Evolutionary conservation across 495 filamentous ascomycete species (phyloP), one percentile per base, ranked within the genome.

Genomic region (Jackrogersella multiformis): DNA sequence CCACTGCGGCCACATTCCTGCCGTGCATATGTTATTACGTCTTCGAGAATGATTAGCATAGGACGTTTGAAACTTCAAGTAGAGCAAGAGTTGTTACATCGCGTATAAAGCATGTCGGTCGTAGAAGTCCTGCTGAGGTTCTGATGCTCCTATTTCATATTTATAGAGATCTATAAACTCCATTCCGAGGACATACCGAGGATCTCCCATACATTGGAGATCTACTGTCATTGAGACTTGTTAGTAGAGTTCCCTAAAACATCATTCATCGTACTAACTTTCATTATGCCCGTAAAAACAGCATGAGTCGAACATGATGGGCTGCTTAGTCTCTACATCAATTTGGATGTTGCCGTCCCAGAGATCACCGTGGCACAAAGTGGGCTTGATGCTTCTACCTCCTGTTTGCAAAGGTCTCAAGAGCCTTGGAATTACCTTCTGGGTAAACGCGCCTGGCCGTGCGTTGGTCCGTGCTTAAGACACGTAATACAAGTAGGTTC

Each of bases 211-310:
- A 36, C 65, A 69, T 61, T 63, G 57, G n/a, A 53, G 49, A 13
- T 53, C 49, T 15, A 53, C 49, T 53, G 21, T 5, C n/a, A 21
- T 53, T 7, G 30, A 20, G 15, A 10, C 4, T 53, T 10, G 30
- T 36, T 16, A 53, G 49, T 21, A 21, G n/a, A 35, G 7, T 3
- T 21, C 7, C 15, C 5, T 21, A 10, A 20, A 23, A 0, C 1
- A 20, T 35, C 12, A n/a, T n/a, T 36, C 7, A 2, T 16, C 16
- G 16, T 36, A 36, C 65, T 41, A 8, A 68, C 65, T 76, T 66
- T 86, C 83, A 45, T 83, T 79, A 53, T 86, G 83, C 0, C 77
- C 82, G 61, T 80, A 86, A 61, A 76, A 80, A 6, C 59, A 73
- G 45, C 74, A 76, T 0, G 82, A 73, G 69, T 85, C 82, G 61